phyloP scores from a whole-genome alignment of 495 filamentous ascomycete genomes.

The Penicillium waksmanii region DNA sequence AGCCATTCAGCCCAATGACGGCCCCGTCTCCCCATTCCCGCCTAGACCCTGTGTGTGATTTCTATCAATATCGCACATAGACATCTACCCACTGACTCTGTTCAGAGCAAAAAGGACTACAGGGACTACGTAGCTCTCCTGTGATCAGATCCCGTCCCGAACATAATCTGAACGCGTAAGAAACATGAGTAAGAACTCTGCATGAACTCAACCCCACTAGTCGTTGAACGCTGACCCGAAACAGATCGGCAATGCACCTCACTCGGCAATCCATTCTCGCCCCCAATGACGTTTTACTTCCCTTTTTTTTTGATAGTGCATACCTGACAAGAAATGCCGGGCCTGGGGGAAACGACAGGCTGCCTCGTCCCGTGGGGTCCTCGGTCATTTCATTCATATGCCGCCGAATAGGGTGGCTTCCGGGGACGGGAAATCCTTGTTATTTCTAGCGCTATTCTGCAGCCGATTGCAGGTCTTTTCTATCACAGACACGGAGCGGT shows the following conservation, averaged over 20 bases:
- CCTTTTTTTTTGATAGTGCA: not conserved
- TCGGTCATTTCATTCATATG: not conserved
- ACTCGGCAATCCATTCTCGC: not conserved
- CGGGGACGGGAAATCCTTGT: not conserved
- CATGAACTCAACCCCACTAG: constrained; percentile 17
- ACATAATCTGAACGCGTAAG: not conserved
- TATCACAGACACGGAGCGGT: not conserved
- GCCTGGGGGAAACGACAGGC: not conserved
- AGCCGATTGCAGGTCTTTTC: not conserved
- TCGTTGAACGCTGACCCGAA: constrained; percentile 4
- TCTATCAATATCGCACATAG: not conserved
- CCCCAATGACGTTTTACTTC: not conserved
- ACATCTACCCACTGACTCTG: not conserved
- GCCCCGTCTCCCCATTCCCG: not conserved
- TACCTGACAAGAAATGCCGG: not conserved
- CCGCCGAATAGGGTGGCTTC: not conserved
- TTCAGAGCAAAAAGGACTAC: not conserved
- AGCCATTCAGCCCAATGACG: not conserved
- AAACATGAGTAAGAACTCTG: constrained; percentile 9
- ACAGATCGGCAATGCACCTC: constrained; percentile 18
- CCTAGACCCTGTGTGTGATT: not conserved
- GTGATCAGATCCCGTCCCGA: not conserved
- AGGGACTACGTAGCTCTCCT: not conserved
- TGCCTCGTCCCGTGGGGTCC: not conserved
- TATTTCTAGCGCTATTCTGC: not conserved